These are phyloP conservation scores for Rhodotorula sphaerocarpa DNA, from an alignment of 768 basidiomycete genomes.

Conservation along the genomic window DNA sequence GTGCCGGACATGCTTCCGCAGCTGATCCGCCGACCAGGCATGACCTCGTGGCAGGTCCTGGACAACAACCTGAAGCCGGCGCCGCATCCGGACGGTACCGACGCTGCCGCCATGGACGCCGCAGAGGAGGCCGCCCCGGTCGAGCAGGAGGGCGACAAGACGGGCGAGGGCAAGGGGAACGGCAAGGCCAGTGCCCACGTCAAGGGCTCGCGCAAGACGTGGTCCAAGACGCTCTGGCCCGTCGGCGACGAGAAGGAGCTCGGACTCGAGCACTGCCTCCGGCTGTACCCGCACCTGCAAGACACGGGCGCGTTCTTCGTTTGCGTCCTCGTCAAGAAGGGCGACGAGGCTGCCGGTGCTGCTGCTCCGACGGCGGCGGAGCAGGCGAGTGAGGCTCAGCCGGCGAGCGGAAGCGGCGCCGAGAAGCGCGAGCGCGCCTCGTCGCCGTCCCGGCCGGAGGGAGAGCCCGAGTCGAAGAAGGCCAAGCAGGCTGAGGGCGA, in stretches of 20 bases:
- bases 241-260: constrained; percentile 55
- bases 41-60: constrained; percentile 69
- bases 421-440: constrained; percentile 21
- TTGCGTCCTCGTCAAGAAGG: constrained; percentile 58
- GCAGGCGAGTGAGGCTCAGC: constrained; percentile 1
- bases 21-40: constrained; percentile 66
- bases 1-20: constrained; percentile 62
- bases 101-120: neutral
- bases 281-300: constrained; percentile 89
- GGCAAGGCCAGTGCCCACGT: constrained; percentile 11
- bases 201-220: constrained; percentile 49
- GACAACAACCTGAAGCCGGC: constrained; percentile 45
- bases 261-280: constrained; percentile 65
- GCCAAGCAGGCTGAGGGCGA: neutral
- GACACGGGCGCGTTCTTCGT: constrained; percentile 97
- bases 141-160: constrained; percentile 9
- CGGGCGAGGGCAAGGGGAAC: neutral
- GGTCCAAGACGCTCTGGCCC: constrained; percentile 64
- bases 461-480: constrained; percentile 32
- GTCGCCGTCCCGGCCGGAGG: constrained; percentile 14
- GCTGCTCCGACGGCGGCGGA: neutral
- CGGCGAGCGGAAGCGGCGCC: too few relatives aligned
- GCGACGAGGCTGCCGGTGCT: neutral
- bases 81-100: constrained; percentile 21
- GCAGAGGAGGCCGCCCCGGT: constrained; percentile 15